Conservation (phyloP, 2,329 filamentous ascomycete genomes). For the Apiospora aurea region DNA sequence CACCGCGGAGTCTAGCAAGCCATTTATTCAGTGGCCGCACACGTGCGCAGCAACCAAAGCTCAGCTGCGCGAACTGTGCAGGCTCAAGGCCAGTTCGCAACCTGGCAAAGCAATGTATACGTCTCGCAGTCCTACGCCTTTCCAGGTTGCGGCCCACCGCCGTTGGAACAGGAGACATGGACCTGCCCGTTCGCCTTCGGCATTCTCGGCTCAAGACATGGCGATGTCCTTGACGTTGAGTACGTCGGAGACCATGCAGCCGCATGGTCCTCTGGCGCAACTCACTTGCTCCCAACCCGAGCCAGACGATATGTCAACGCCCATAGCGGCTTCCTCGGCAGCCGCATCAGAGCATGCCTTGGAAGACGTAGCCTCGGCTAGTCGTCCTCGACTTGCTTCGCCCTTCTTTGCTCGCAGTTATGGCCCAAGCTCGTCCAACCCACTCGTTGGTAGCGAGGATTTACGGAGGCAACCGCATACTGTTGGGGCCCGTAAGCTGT, state of each 20-base stretch:
- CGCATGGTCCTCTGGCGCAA: constrained; percentile 65
- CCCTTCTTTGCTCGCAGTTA: constrained; percentile 66
- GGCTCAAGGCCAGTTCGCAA: constrained; percentile 56
- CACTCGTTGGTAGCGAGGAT: constrained; percentile 50
- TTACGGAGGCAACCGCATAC: constrained; percentile 55
- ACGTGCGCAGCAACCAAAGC: constrained; percentile 67
- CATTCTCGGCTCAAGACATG: constrained; percentile 69
- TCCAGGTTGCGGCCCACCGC: constrained; percentile 57
- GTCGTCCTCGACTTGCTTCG: constrained; percentile 55
- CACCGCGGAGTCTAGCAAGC: constrained; percentile 53
- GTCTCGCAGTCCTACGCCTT: constrained; percentile 63
- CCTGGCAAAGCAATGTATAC: constrained; percentile 54
- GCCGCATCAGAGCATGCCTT: constrained; percentile 18
- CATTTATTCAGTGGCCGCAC: constrained; percentile 69
- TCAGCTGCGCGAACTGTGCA: constrained; percentile 69
- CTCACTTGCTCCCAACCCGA: constrained; percentile 56
- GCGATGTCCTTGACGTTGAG: constrained; percentile 67
- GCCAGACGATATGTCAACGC: constrained; percentile 21
- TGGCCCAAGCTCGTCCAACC: constrained; percentile 65
- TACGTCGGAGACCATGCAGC: constrained; percentile 71
- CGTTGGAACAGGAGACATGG: constrained; percentile 57
- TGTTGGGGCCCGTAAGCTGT: constrained; percentile 55
- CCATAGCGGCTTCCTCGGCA: constrained; percentile 13
- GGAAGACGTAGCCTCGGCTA: constrained; percentile 29
- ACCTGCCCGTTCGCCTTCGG: constrained; percentile 52